phyloP scores from a whole-genome alignment of 2,329 filamentous ascomycete genomes.

The Bipolaris victoriae region DNA sequence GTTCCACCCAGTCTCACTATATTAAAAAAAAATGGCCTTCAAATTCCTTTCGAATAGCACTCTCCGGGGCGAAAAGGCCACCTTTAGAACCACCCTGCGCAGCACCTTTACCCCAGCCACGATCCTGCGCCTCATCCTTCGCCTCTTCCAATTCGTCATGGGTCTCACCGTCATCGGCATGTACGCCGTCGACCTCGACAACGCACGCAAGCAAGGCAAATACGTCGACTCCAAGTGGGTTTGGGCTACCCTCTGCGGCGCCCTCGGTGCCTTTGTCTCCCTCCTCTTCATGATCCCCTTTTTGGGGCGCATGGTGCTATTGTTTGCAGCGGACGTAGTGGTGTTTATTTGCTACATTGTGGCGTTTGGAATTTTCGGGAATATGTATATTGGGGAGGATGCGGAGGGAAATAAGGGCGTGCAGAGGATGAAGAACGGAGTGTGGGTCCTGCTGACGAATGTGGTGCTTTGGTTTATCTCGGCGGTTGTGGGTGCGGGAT shows the following conservation, averaged over 20 bases:
- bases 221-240: slow-evolving; percentile 48
- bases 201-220: slow-evolving; percentile 53
- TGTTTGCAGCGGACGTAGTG: slow-evolving; percentile 73
- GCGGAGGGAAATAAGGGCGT: slow-evolving; percentile 68
- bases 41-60: slow-evolving; percentile 39
- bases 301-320: slow-evolving; percentile 50
- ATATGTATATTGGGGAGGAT: slow-evolving; percentile 75
- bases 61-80: slow-evolving; percentile 41
- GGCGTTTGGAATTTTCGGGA: slow-evolving; percentile 83
- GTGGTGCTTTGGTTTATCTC: slow-evolving; percentile 77
- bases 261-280: slow-evolving; percentile 27
- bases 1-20: neutral
- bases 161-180: slow-evolving; percentile 79
- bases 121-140: slow-evolving; percentile 63
- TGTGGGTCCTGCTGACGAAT: slow-evolving; percentile 80
- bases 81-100: slow-evolving; percentile 27
- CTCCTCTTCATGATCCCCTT: slow-evolving; percentile 70
- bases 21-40: slow-evolving; percentile 28
- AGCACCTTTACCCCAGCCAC: slow-evolving; percentile 27
- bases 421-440: slow-evolving; percentile 80
- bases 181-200: slow-evolving; percentile 55
- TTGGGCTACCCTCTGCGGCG: slow-evolving; percentile 62
- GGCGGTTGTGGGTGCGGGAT: slow-evolving; percentile 60
- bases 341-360: slow-evolving; percentile 78
- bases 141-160: slow-evolving; percentile 77